Evolutionary conservation across 768 basidiomycete species (phyloP).

Genomic region (Hygrocybe coccinea): DNA sequence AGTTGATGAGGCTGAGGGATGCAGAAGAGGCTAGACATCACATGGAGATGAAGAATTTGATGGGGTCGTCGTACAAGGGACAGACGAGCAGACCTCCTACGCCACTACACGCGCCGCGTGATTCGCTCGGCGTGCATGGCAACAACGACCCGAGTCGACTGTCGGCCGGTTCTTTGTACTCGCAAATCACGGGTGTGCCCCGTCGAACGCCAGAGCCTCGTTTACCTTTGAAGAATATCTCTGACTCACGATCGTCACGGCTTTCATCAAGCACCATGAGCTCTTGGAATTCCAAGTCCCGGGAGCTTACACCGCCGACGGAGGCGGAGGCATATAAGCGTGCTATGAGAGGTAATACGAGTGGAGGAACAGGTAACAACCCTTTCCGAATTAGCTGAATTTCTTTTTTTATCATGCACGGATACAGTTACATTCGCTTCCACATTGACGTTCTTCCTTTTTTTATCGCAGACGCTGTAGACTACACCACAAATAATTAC

Average conservation of each 20-base stretch:
- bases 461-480: too few species aligned
- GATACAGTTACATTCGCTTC: too few species aligned
- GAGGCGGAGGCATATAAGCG: conserved; percentile 35
- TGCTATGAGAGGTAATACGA: too few species aligned
- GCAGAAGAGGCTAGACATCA: conserved; percentile 49
- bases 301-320: conserved; percentile 32
- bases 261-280: conserved; percentile 46
- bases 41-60: conserved; percentile 48
- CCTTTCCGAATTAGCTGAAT: too few species aligned
- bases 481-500: too few species aligned
- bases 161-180: conserved; percentile 58
- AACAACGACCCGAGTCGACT: conserved; percentile 14
- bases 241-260: conserved; percentile 39
- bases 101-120: conserved; percentile 33
- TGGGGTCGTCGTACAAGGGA: conserved; percentile 47
- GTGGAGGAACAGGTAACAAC: too few species aligned
- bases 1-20: conserved; percentile 46
- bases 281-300: neutral
- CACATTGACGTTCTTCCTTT: too few species aligned
- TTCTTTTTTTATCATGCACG: too few species aligned
- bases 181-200: conserved; percentile 62
- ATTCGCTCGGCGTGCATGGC: conserved; percentile 18
- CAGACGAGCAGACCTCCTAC: conserved; percentile 39
- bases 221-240: conserved; percentile 52
- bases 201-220: conserved; percentile 63